Evolutionary conservation across 768 basidiomycete species (phyloP).

Genomic region (Zangia roseola): DNA sequence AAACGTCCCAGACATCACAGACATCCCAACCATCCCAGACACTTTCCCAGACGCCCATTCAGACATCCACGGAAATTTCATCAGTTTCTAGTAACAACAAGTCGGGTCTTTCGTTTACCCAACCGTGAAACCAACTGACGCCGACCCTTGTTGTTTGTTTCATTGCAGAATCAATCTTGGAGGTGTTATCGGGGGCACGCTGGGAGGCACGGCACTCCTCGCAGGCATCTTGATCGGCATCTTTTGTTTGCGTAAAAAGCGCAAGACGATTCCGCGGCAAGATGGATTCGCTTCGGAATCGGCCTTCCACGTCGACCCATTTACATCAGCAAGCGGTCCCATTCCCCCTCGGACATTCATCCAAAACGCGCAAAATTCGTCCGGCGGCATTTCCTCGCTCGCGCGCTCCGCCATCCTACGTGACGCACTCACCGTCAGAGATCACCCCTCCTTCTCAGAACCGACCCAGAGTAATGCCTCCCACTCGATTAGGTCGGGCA

Average conservation of each 20-base stretch:
- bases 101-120: conserved; percentile 4
- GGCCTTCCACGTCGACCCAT: conserved; percentile 1
- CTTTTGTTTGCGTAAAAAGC: conserved; percentile 12
- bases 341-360: neutral
- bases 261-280: neutral
- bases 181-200: conserved; percentile 9
- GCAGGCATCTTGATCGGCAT: neutral
- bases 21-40: neutral
- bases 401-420: conserved; percentile 14
- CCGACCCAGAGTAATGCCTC: neutral
- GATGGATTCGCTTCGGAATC: neutral
- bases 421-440: conserved; percentile 4
- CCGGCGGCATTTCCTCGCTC: conserved; percentile 1
- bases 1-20: conserved; percentile 1
- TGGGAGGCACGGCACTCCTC: conserved; percentile 11
- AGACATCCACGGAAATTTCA: neutral
- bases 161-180: conserved; percentile 13
- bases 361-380: neutral
- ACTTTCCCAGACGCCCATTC: conserved; percentile 1
- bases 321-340: neutral
- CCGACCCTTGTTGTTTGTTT: neutral
- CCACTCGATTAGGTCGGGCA: conserved; percentile 1
- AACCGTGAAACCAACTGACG: conserved; percentile 3
- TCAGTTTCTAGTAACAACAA: neutral
- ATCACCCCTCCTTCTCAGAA: neutral